Evolutionary conservation across 768 basidiomycete genomes (phyloP).

Genomic region (Podaxis sp.): DNA sequence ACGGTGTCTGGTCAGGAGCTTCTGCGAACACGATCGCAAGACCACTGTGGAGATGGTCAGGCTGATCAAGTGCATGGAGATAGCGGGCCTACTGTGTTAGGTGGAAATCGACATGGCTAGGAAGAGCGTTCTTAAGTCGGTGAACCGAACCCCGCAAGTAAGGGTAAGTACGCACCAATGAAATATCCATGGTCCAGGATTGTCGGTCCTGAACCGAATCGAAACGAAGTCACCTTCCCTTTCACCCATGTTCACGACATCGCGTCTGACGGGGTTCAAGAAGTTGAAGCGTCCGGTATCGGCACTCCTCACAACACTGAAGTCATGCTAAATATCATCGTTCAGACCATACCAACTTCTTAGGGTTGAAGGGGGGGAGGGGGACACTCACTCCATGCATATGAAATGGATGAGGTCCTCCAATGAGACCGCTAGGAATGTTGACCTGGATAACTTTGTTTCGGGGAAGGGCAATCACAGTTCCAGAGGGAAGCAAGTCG

Average conservation of each 20-base stretch:
- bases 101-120: constrained; percentile 11
- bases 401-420: constrained; percentile 37
- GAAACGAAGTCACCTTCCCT: constrained; percentile 37
- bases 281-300: constrained; percentile 37
- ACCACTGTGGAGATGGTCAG: constrained; percentile 18
- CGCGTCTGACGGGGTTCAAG: constrained; percentile 51
- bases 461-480: constrained; percentile 37
- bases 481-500: constrained; percentile 36
- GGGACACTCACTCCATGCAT: constrained; percentile 38
- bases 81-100: not conserved
- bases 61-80: not conserved
- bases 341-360: not conserved
- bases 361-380: not conserved
- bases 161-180: constrained; percentile 26
- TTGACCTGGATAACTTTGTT: constrained; percentile 47
- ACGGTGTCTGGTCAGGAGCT: constrained; percentile 15
- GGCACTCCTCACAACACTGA: constrained; percentile 39
- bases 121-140: not conserved
- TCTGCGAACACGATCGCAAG: constrained; percentile 32
- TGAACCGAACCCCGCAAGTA: not conserved
- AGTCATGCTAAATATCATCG: constrained; percentile 21
- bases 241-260: constrained; percentile 44
- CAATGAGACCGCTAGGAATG: constrained; percentile 28
- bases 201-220: constrained; percentile 64
- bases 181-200: constrained; percentile 59